Evolutionary conservation across 2,329 filamentous ascomycete species (phyloP).

Genomic region (Epichloe sylvatica): DNA sequence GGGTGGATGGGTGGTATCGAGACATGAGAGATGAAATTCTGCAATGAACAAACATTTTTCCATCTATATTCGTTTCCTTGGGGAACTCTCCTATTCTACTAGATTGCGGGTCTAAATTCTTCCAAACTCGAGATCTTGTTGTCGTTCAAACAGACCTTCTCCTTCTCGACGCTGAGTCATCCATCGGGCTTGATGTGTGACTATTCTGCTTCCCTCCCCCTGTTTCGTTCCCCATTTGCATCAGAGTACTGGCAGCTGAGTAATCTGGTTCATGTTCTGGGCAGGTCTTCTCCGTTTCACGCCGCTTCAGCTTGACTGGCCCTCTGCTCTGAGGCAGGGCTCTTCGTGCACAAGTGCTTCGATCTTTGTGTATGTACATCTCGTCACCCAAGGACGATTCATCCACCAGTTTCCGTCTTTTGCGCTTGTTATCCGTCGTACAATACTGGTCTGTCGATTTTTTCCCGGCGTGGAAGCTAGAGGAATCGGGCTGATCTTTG

Average conservation of each 20-base stretch:
- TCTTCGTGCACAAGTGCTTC: not conserved
- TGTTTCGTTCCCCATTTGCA: not conserved
- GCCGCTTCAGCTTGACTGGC: not conserved
- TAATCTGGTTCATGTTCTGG: not conserved
- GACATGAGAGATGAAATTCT: too few species aligned
- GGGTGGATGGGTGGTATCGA: not conserved
- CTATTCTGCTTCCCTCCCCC: not conserved
- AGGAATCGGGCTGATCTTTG: not conserved
- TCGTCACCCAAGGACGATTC: not conserved
- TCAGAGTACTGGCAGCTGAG: not conserved
- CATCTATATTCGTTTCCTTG: too few species aligned
- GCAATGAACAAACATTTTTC: too few species aligned
- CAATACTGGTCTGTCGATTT: too few species aligned
- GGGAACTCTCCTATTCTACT: too few species aligned
- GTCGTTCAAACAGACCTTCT: not conserved
- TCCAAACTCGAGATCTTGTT: too few species aligned
- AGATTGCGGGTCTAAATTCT: too few species aligned
- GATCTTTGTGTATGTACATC: not conserved
- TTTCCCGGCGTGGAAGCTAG: not conserved
- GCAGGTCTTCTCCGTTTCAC: not conserved
- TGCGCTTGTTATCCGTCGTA: not conserved
- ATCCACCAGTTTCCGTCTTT: not conserved
- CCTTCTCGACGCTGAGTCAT: not conserved
- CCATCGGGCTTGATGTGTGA: not conserved
- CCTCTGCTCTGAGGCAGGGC: not conserved